Evolutionary conservation across 257 asterid genomes (phyloP).

Genomic region (Petunia axillaris): DNA sequence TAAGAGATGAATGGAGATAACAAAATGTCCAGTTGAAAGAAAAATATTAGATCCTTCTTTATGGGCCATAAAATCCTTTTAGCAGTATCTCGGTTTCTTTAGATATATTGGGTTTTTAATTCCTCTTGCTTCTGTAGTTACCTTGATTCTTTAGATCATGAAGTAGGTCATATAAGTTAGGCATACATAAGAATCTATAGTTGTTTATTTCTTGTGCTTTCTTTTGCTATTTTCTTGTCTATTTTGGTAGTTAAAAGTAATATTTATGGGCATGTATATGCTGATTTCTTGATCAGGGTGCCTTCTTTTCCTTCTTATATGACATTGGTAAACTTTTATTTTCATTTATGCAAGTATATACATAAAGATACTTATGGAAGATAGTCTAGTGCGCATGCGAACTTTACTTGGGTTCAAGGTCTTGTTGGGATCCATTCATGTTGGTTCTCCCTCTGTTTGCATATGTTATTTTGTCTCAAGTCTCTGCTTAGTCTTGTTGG

Average conservation of each 20-base stretch:
- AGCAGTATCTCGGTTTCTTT: neutral
- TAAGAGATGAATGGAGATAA: conserved; percentile 14
- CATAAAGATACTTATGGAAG: neutral
- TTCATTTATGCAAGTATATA: neutral
- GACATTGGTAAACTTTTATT: neutral
- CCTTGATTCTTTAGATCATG: conserved; percentile 2
- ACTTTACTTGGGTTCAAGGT: conserved; percentile 10
- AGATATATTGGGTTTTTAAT: neutral
- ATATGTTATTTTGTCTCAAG: conserved; percentile 9
- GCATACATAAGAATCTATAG: neutral
- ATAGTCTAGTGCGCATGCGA: neutral
- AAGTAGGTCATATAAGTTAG: neutral
- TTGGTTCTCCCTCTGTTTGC: neutral
- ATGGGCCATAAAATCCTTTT: conserved; percentile 19
- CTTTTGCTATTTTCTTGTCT: neutral
- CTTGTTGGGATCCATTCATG: neutral
- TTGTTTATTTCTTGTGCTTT: neutral
- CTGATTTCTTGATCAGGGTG: conserved; percentile 11
- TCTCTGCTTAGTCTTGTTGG: conserved; percentile 4
- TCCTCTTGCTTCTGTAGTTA: neutral
- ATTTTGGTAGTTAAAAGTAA: neutral
- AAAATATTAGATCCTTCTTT: neutral
- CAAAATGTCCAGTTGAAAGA: neutral
- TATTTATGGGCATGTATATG: neutral
- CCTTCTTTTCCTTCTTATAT: neutral